Evolutionary conservation across 352 stramenopile genomes (phyloP), one percentile per base, ranked within the genome.

Genomic region (Globisporangium carolinianum): DNA sequence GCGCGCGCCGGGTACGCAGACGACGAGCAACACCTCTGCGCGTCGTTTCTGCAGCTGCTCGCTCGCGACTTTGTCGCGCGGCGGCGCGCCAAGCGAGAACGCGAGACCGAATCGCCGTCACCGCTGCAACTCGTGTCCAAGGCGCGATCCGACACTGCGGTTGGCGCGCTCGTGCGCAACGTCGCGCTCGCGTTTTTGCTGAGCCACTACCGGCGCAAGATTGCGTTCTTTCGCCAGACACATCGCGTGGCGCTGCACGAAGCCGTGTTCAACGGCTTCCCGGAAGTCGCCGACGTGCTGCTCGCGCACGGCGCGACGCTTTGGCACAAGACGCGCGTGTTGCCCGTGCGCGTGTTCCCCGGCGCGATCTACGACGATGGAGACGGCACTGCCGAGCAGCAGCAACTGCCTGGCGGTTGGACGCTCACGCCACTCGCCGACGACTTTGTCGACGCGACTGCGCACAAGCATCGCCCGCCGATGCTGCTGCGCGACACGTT

Each of bases 161-260:
- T 79, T 0, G 69, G 75, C 0, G 66, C 75, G 9, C 71, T 91
- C 3, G 76, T 87, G 49, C 69, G 68, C 15, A 84, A 77, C 58
- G 75, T 89, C 12, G 76, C 76, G 7, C 71, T 87, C 57, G 55
- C 74, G 15, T 87, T 91, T 52, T 64, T 91, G 37, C 53, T 91
- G 39, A 67, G 66, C 1, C 75, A 89, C 46, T 87, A 70, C 50
- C 58, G 61, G 6, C 67, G 78, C 0, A 75, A 79, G 55, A 64
- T 87, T 1, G 56, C 55, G 1, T 60, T 79, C 12, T 81, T 77
- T 24, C 64, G 73, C 0, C 79, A 81, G 45, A 90, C 80, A 0
- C 77, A 87, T 17, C 80, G 83, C n/a, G 79, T 90, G 15, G 53
- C 83, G 15, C 64, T 93, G 32, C 79, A 91, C 41, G 83, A 93